Conservation (phyloP, 371 early-diverging fungal species). For the Mucor lusitanicus region DNA sequence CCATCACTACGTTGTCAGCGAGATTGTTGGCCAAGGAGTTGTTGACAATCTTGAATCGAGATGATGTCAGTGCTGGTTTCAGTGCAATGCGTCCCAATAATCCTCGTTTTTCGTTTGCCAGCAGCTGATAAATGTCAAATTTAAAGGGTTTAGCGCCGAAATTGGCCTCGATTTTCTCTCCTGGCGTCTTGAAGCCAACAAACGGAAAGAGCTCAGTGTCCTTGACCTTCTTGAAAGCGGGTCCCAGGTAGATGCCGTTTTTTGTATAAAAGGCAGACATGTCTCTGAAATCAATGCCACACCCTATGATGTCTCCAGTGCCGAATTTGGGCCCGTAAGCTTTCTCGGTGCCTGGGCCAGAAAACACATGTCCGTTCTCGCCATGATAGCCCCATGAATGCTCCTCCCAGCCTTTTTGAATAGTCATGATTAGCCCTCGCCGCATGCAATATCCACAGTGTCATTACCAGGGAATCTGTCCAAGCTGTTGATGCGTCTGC, state of each 20-base stretch:
- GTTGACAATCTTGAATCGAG: not conserved
- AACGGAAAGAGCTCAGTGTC: conserved; percentile 69
- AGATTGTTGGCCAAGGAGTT: conserved; percentile 14
- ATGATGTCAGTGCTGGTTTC: not conserved
- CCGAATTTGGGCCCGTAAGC: conserved; percentile 88
- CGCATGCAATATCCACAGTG: no score
- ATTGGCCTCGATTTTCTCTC: conserved; percentile 87
- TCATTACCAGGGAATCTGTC: conserved; percentile 68
- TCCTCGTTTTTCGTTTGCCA: conserved; percentile 22
- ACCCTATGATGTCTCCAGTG: conserved; percentile 93
- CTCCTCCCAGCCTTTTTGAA: conserved; percentile 58
- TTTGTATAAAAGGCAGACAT: conserved; percentile 86
- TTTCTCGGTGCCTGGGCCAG: conserved; percentile 77
- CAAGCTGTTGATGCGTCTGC: conserved; percentile 51
- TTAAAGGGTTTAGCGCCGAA: conserved; percentile 88
- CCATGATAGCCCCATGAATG: conserved; percentile 91
- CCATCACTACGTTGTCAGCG: conserved; percentile 60
- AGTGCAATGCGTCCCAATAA: not conserved
- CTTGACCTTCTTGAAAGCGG: conserved; percentile 43
- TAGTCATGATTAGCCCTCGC: not conserved
- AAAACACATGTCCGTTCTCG: conserved; percentile 88
- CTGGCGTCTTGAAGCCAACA: conserved; percentile 90
- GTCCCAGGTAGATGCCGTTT: conserved; percentile 85
- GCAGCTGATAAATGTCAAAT: conserved; percentile 82
- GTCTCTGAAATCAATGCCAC: conserved; percentile 84